Base-by-base conservation (phyloP, 306 rosid genomes). In the Vigna radiata region DNA sequence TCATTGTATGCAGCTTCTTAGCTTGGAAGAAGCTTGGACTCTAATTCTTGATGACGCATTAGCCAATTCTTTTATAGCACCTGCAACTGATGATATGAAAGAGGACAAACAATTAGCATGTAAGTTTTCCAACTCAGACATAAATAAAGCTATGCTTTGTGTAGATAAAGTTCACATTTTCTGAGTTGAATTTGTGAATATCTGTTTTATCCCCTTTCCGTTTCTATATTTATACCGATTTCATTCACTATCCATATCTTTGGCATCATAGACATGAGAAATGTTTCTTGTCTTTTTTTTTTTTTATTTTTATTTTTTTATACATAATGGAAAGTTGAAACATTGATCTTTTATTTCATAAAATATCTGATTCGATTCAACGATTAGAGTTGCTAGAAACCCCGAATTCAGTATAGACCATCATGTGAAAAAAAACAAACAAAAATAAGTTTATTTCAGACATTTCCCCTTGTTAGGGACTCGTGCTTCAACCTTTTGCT, bases 1-100 rank as follows among this genome's bases (percentile, higher is more conserved):
- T 64, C 68, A 41, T 65, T 62, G 53, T 72, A 47, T 89, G 87
- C 87, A 92, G 99, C 97, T 92, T 85, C 85, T 92, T 81, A 82
- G 86, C 68, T 86, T 95, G 85, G 96, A 88, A 79, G 86, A 88
- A 62, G 85, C 97, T 50, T 95, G 97, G 96, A 95, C 92, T 39
- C 83, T 95, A 65, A 83, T 92, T 85, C 92, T 95, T 31, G 99
- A 95, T 69, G 99, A 95, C 66, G 97, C 97, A 61, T 76, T 95
- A 68, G 93, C 97, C 64, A 95, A 95, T 80, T 95, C 97, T 50
- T 95, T 95, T 73, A 15, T 95, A 25, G 97, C 99, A 63, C 99
- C 97, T 2, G 92, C 64, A 37, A 92, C 97, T n/a, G 97, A 92
- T 52, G 88, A 95, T 78, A 82, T 95, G 65, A 88, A 87, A 83